Percentiles rank a stretch among this genome's conserved stretches.
phyloP scores from a whole-genome alignment of 495 filamentous ascomycete species.

The Monascus purpureus region DNA sequence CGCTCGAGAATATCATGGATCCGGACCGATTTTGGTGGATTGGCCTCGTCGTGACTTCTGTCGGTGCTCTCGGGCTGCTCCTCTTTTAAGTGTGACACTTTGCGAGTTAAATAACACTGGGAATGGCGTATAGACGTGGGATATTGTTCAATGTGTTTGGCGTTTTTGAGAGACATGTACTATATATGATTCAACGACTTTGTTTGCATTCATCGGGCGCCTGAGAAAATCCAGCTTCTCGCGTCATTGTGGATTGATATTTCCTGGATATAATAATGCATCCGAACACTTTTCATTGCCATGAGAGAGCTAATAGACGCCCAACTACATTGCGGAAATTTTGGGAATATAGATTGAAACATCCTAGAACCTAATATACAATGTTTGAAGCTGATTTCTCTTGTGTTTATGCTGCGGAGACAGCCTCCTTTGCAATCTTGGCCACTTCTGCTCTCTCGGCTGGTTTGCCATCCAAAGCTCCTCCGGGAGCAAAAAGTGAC shows the following conservation, averaged over 20 bases:
- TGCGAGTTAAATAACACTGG: no score
- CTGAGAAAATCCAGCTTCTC: no score
- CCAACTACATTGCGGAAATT: no score
- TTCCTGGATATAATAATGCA: no score
- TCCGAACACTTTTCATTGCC: no score
- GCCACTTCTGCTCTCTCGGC: conserved; percentile 37
- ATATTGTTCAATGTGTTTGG: not conserved
- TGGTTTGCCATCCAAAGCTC: conserved; percentile 37
- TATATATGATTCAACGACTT: not conserved
- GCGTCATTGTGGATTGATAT: no score
- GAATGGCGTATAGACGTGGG: no score
- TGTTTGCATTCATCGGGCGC: no score
- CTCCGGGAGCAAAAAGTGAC: conserved; percentile 30
- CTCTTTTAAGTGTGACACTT: conserved; percentile 15
- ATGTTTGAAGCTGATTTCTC: not conserved
- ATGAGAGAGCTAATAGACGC: no score
- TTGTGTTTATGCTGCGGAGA: conserved; percentile 9
- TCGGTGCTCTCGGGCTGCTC: conserved; percentile 34
- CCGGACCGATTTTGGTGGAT: conserved; percentile 57
- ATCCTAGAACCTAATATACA: conserved; percentile 2
- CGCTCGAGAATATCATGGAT: conserved; percentile 33
- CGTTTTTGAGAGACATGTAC: not conserved
- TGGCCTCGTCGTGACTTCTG: conserved; percentile 49
- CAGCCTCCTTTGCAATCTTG: conserved; percentile 28
- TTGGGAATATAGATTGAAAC: no score